Evolutionary conservation across 2,329 filamentous ascomycete genomes (phyloP).

Genomic region (Xylariaceae sp.): DNA sequence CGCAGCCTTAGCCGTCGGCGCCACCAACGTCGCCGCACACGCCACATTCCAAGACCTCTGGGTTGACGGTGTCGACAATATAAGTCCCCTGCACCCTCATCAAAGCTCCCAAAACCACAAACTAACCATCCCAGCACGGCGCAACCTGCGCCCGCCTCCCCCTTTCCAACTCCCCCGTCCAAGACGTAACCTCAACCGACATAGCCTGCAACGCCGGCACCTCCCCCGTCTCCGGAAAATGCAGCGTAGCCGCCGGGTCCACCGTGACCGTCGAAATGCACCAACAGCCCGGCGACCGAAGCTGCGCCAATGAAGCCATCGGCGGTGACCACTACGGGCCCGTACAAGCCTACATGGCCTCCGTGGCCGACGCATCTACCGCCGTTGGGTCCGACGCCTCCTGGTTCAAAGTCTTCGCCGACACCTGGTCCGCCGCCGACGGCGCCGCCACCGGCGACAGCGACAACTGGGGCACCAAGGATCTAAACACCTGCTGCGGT

Average conservation of each 20-base stretch:
- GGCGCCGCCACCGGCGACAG: slow-evolving; percentile 35
- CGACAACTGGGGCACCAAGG: slow-evolving; percentile 43
- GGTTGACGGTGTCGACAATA: slow-evolving; percentile 40
- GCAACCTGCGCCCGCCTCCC: slow-evolving; percentile 45
- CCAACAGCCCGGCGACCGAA: slow-evolving; percentile 33
- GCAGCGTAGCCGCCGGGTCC: slow-evolving; percentile 41
- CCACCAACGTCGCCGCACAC: slow-evolving; percentile 38
- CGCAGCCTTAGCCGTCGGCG: slow-evolving; percentile 31
- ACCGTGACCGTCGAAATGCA: slow-evolving; percentile 55
- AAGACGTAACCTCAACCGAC: slow-evolving; percentile 37
- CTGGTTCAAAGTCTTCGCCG: slow-evolving; percentile 43
- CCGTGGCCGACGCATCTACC: slow-evolving; percentile 35
- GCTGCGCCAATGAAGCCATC: slow-evolving; percentile 38
- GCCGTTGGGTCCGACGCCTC: slow-evolving; percentile 30
- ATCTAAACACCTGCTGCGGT: slow-evolving; percentile 39
- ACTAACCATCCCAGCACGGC: slow-evolving; percentile 31
- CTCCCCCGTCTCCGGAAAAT: slow-evolving; percentile 37
- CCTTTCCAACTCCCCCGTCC: slow-evolving; percentile 46
- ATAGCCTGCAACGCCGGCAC: slow-evolving; percentile 39
- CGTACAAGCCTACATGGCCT: slow-evolving; percentile 37
- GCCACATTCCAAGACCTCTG: slow-evolving; percentile 49
- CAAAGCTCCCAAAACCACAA: neutral
- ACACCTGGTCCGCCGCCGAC: slow-evolving; percentile 37
- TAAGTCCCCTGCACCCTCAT: slow-evolving; percentile 15
- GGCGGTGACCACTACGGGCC: slow-evolving; percentile 41